Percentiles rank a stretch among this genome's conserved stretches.
Evolutionary conservation across 1,284 basidiomycete species (phyloP).

Genomic region (Marasmius oreades): DNA sequence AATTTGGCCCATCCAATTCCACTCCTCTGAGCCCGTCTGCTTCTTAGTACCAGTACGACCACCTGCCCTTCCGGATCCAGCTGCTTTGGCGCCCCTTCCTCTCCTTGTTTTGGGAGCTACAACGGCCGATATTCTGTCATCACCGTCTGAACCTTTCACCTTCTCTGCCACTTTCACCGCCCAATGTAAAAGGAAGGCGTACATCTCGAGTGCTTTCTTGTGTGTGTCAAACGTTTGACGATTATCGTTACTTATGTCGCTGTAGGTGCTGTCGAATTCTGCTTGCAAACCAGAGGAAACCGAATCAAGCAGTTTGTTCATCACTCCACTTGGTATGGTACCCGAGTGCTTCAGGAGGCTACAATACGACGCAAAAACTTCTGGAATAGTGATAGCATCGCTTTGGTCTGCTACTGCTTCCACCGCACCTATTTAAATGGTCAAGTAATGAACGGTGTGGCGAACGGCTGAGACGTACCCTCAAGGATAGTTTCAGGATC

Average conservation of each 20-base stretch:
- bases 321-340: conserved; percentile 52
- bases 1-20: conserved; percentile 81
- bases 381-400: conserved; percentile 59
- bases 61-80: conserved; percentile 27
- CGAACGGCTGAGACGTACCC: conserved; percentile 31
- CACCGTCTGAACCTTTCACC: conserved; percentile 53
- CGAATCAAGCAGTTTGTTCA: conserved; percentile 79
- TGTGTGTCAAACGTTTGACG: conserved; percentile 68
- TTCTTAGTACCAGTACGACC: conserved; percentile 29
- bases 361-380: conserved; percentile 77
- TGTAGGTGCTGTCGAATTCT: conserved; percentile 65
- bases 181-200: conserved; percentile 86
- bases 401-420: conserved; percentile 71
- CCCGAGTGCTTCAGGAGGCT: conserved; percentile 73
- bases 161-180: conserved; percentile 78
- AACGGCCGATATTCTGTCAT: conserved; percentile 45
- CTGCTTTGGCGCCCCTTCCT: conserved; percentile 57
- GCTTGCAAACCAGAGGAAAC: conserved; percentile 67
- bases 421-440: conserved; percentile 56
- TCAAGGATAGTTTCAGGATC: conserved; percentile 44
- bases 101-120: conserved; percentile 47
- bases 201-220: conserved; percentile 79
- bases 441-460: background rate
- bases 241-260: conserved; percentile 68
- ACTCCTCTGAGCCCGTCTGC: conserved; percentile 49